These are phyloP conservation scores for Aspergillus pseudoglaucus DNA, from an alignment of 2,329 filamentous ascomycete species.

Conservation along the genomic window DNA sequence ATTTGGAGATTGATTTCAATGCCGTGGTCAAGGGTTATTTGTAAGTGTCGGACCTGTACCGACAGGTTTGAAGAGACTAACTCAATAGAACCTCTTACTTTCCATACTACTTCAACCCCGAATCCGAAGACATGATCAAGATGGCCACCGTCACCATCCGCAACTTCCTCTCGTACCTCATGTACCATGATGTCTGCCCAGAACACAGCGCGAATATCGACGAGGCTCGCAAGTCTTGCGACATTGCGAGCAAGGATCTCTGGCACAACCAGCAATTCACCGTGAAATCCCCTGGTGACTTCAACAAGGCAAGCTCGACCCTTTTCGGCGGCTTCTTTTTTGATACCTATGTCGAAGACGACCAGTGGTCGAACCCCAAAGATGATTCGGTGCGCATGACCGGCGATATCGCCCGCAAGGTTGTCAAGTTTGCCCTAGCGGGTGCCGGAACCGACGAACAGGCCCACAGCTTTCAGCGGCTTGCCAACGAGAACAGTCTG, in stretches of 20 bases:
- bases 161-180: conserved; percentile 84
- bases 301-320: conserved; percentile 68
- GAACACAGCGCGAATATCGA: conserved; percentile 66
- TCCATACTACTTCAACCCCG: conserved; percentile 51
- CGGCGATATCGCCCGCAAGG: conserved; percentile 41
- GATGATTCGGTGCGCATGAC: conserved; percentile 35
- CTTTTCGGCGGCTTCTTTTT: conserved; percentile 56
- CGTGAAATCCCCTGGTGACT: conserved; percentile 61
- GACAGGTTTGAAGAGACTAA: neutral
- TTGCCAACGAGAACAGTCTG: conserved; percentile 30
- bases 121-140: conserved; percentile 48
- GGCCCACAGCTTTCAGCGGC: conserved; percentile 30
- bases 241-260: conserved; percentile 61
- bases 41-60: conserved; percentile 40
- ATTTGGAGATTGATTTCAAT: conserved; percentile 75
- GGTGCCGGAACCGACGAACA: conserved; percentile 39
- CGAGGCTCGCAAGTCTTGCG: conserved; percentile 60
- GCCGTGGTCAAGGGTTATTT: conserved; percentile 72
- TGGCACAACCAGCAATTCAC: conserved; percentile 50
- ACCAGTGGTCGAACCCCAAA: conserved; percentile 34
- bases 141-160: conserved; percentile 61
- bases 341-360: conserved; percentile 34
- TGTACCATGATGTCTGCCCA: conserved; percentile 77
- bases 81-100: conserved; percentile 49
- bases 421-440: conserved; percentile 46